phyloP scores from a whole-genome alignment of 1,284 basidiomycete genomes.

The Tilletia walkeri region DNA sequence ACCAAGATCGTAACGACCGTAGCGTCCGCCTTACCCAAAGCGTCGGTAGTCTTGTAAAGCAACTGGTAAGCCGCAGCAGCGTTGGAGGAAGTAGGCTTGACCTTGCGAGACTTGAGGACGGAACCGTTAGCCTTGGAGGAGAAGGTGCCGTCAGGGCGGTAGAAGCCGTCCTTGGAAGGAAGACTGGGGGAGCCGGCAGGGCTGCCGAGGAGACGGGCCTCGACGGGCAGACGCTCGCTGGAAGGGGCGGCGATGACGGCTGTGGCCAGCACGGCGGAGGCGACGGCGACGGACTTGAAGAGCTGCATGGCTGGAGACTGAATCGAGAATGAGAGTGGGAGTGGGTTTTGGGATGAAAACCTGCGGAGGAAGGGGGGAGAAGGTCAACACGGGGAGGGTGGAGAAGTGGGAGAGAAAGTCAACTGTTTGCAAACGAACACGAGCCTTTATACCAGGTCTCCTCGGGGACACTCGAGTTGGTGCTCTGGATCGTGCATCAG shows the following conservation, averaged over 20 bases:
- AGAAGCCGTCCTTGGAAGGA: slow-evolving; percentile 2
- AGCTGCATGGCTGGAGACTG: background rate
- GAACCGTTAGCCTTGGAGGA: slow-evolving; percentile 10
- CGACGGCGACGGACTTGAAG: background rate
- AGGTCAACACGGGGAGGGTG: background rate
- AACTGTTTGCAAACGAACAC: background rate
- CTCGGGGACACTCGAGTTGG: no score
- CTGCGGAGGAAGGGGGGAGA: background rate
- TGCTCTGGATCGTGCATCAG: no score
- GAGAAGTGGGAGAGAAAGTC: background rate
- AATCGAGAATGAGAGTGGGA: no score
- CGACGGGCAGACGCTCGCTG: background rate
- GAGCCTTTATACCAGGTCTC: no score
- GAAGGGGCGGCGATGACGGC: slow-evolving; percentile 3
- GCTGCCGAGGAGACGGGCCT: background rate
- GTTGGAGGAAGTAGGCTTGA: background rate
- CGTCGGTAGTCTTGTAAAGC: slow-evolving; percentile 35
- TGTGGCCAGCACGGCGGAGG: background rate
- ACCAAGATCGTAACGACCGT: slow-evolving; percentile 40
- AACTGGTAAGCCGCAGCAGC: slow-evolving; percentile 30
- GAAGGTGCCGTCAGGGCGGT: background rate
- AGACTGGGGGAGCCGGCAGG: background rate
- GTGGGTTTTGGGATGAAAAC: background rate
- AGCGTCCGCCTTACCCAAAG: slow-evolving; percentile 7
- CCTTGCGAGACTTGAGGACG: slow-evolving; percentile 7